Percentiles rank a stretch among this genome's conserved stretches.
These are phyloP conservation scores for Monascus ruber DNA, from an alignment of 2,329 filamentous ascomycete genomes.

Conservation along the genomic window DNA sequence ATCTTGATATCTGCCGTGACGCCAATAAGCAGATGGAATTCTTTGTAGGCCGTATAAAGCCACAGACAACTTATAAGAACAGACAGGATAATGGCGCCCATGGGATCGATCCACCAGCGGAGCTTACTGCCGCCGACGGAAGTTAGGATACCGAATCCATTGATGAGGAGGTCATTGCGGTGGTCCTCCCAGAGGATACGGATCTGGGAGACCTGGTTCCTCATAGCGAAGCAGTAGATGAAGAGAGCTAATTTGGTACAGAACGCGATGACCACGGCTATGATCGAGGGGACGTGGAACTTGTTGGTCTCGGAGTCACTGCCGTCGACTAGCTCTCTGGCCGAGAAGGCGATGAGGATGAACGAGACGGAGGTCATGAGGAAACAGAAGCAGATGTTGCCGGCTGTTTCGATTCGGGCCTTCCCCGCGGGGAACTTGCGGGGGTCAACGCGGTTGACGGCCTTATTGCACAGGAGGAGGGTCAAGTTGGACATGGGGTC, in stretches of 20 bases:
- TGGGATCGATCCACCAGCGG: conserved; percentile 88
- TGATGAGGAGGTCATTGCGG: conserved; percentile 93
- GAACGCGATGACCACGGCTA: conserved; percentile 78
- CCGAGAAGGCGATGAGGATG: conserved; percentile 82
- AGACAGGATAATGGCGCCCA: conserved; percentile 77
- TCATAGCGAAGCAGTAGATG: conserved; percentile 81
- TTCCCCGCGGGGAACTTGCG: conserved; percentile 84
- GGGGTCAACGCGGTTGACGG: conserved; percentile 76
- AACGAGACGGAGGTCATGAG: conserved; percentile 88
- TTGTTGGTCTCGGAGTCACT: conserved; percentile 41
- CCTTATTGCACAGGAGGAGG: conserved; percentile 74
- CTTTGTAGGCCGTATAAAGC: conserved; percentile 72
- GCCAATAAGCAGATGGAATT: conserved; percentile 86
- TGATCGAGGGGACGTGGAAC: conserved; percentile 72
- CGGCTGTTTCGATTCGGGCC: conserved; percentile 85
- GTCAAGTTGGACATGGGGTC: conserved; percentile 84
- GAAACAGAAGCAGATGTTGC: conserved; percentile 94
- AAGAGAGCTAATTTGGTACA: conserved; percentile 73
- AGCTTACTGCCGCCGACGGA: conserved; percentile 85
- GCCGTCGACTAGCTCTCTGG: conserved; percentile 52
- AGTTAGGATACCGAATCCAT: conserved; percentile 82
- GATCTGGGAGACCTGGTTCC: conserved; percentile 84
- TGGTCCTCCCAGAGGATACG: conserved; percentile 94
- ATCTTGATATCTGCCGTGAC: conserved; percentile 75
- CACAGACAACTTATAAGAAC: conserved; percentile 67